These are phyloP conservation scores for Talaromyces liani DNA, from an alignment of 495 filamentous ascomycete genomes.

Conservation along the genomic window DNA sequence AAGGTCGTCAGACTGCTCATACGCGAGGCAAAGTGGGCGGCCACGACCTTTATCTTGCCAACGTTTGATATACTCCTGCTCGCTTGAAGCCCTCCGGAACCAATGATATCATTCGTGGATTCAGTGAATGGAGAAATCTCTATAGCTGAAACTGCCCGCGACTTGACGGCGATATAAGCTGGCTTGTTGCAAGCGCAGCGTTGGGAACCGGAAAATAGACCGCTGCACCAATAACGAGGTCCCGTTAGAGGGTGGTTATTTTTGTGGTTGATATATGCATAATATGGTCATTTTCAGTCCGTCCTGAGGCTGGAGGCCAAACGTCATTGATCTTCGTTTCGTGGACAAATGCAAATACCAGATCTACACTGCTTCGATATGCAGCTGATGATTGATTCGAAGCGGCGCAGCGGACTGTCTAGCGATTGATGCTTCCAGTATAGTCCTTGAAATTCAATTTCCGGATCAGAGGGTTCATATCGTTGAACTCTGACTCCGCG, in stretches of 20 bases:
- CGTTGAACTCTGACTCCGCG: no score
- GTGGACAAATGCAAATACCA: no score
- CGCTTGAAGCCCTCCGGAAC: not conserved
- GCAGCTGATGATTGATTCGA: no score
- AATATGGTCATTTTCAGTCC: not conserved
- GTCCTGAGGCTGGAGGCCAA: not conserved
- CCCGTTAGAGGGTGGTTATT: not conserved
- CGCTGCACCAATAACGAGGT: not conserved
- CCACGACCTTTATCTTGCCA: not conserved
- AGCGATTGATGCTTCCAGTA: no score
- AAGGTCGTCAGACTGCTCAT: no score
- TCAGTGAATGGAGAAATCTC: not conserved
- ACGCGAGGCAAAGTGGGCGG: not conserved
- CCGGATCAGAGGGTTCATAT: no score
- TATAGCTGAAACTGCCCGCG: not conserved
- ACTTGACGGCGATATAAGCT: not conserved
- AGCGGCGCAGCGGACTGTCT: no score
- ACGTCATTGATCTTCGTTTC: no score
- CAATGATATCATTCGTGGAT: no score
- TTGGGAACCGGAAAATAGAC: not conserved
- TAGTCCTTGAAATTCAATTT: no score
- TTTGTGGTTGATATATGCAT: not conserved
- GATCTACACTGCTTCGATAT: no score
- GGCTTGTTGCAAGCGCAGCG: not conserved
- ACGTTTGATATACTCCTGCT: not conserved